Base-by-base conservation (phyloP, 305 asterid genomes). In the Plantago rigida region DNA sequence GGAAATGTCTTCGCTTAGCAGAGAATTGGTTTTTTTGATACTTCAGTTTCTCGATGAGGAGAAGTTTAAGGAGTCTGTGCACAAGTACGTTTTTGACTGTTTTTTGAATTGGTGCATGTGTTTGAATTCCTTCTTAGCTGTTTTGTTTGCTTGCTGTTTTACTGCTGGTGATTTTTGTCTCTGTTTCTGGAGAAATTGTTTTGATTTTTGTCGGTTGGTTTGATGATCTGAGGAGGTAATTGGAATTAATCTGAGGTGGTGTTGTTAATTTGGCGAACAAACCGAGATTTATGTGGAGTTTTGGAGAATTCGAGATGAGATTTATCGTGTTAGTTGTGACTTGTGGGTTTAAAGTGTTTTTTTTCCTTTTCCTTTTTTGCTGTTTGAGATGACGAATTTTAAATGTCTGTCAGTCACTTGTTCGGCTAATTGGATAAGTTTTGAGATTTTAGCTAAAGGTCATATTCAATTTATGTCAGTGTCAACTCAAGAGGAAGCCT, bases 41-140 rank as follows among this genome's bases (percentile, higher is more conserved):
- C 95, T 91, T 59, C 98, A 87, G 82, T 87, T 91, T 70, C 90
- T 87, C 1, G 98, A 87, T 65, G 96, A 91, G 82, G 98, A 91
- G 79, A 91, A 91, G 79, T 91, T 91, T 75, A 91, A 91, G 81
- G 95, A 91, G 68, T 85, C 98, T 31, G 98, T 91, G 73, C 98
- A 91, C 74, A 91, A 69, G 98, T 86, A 75, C 42, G 19, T 56
- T 14, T 54, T 11, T 51, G 51, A 36, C 42, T 19, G 64, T 34
- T 69, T 50, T 22, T 22, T 22, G 2, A 22, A 22, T 22, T 22
- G 26, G 12, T 49, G 28, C 55, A 29, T 19, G 13, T 13, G 15
- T 52, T 17, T 55, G n/a, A 15, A 17, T 54, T 22, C 19, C 19
- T 17, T 39, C 13, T 65, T 41, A 24, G 55, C 59, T 63, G 64